phyloP scores from a whole-genome alignment of 192 early-diverging fungal species.

The Coemansia sp. region DNA sequence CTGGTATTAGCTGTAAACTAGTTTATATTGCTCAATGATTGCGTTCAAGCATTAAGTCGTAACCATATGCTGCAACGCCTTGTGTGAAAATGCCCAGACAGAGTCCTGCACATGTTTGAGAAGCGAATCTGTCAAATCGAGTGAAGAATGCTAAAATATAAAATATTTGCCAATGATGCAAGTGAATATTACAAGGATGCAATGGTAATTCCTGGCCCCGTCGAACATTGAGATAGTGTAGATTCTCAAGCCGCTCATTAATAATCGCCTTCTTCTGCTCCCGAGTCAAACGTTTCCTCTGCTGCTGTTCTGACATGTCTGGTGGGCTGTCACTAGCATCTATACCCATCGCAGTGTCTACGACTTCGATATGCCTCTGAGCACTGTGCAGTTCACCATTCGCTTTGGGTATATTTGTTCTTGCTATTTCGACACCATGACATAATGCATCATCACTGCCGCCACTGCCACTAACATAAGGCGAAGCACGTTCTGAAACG shows the following conservation, averaged over 20 bases:
- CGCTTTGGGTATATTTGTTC: too few species aligned
- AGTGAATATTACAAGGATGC: slow-evolving; percentile 53
- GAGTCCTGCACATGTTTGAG: slow-evolving; percentile 67
- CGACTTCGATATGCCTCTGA: too few species aligned
- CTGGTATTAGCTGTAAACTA: too few species aligned
- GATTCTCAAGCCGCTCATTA: slow-evolving; percentile 13
- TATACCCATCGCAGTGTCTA: background rate
- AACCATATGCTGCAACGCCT: slow-evolving; percentile 64
- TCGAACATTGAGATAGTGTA: slow-evolving; percentile 33
- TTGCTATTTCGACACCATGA: too few species aligned
- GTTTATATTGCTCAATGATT: background rate
- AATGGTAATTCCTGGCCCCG: slow-evolving; percentile 21
- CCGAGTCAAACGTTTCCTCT: slow-evolving; percentile 13
- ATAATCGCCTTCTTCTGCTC: slow-evolving; percentile 26
- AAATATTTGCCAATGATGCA: slow-evolving; percentile 86
- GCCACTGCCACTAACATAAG: too few species aligned
- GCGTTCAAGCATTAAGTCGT: slow-evolving; percentile 56
- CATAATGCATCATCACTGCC: background rate
- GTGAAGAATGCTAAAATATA: slow-evolving; percentile 80
- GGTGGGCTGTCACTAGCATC: background rate
- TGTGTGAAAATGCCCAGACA: slow-evolving; percentile 72
- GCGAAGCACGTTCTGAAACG: too few species aligned
- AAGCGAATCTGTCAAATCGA: slow-evolving; percentile 68
- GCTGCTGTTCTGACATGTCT: slow-evolving; percentile 25
- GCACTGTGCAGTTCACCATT: too few species aligned